phyloP scores from a whole-genome alignment of 2,329 filamentous ascomycete species.

The Metarhizium album region DNA sequence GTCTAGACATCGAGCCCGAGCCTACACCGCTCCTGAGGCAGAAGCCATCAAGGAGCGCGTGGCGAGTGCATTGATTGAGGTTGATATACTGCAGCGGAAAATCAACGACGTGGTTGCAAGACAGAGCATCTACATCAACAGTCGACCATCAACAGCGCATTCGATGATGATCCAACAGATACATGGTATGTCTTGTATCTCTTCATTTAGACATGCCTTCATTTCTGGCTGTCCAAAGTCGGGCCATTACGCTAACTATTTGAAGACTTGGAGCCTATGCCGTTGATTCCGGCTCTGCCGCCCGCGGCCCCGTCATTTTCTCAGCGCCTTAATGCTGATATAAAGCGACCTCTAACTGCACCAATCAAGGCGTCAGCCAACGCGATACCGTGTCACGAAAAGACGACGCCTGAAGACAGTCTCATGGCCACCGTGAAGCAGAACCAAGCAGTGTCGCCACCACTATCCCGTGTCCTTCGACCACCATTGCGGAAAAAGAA shows the following conservation, averaged over 20 bases:
- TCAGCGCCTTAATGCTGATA: slow-evolving; percentile 40
- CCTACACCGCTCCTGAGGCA: slow-evolving; percentile 34
- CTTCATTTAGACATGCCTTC: background rate
- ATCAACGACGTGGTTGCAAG: slow-evolving; percentile 51
- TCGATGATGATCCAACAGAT: slow-evolving; percentile 25
- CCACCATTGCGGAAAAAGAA: slow-evolving; percentile 56
- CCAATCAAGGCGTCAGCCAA: slow-evolving; percentile 23
- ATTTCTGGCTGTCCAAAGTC: background rate
- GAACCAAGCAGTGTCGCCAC: slow-evolving; percentile 28
- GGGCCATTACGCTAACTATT: background rate
- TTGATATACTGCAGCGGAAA: slow-evolving; percentile 46
- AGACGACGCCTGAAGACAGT: slow-evolving; percentile 12
- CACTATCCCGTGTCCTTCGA: slow-evolving; percentile 47
- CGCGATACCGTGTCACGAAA: slow-evolving; percentile 14
- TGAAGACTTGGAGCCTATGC: slow-evolving; percentile 39
- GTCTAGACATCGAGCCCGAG: slow-evolving; percentile 27
- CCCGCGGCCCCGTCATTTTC: slow-evolving; percentile 47
- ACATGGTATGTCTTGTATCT: slow-evolving; percentile 17
- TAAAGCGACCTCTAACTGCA: slow-evolving; percentile 24
- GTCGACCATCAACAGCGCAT: slow-evolving; percentile 41
- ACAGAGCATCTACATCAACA: slow-evolving; percentile 44
- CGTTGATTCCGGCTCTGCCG: slow-evolving; percentile 45
- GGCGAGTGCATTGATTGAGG: slow-evolving; percentile 45
- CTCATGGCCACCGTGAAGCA: background rate
- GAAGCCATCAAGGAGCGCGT: slow-evolving; percentile 44